These are phyloP conservation scores for Penicillium waksmanii DNA, from an alignment of 495 filamentous ascomycete genomes.

Conservation along the genomic window DNA sequence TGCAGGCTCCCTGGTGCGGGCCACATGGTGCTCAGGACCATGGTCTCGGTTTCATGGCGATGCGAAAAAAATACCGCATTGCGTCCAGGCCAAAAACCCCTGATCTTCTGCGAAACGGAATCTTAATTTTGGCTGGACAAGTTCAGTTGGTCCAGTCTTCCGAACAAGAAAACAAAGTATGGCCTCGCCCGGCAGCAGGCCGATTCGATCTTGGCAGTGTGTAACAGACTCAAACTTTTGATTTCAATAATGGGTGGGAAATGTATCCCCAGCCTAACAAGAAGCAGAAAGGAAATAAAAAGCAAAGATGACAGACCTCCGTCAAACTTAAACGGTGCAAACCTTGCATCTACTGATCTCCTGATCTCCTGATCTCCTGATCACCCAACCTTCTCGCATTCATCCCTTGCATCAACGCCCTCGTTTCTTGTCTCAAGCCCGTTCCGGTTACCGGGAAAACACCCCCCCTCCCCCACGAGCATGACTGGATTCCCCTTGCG, in stretches of 20 bases:
- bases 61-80: not conserved
- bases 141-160: not conserved
- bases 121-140: not conserved
- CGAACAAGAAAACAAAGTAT: not conserved
- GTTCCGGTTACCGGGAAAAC: slow-evolving; percentile 15
- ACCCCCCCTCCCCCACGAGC: slow-evolving; percentile 16
- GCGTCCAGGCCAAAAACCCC: not conserved
- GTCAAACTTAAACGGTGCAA: slow-evolving; percentile 9
- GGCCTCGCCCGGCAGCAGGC: not conserved
- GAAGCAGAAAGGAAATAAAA: slow-evolving; percentile 9
- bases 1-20: slow-evolving; percentile 21
- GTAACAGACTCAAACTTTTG: slow-evolving; percentile 1
- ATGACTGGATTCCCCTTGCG: not conserved
- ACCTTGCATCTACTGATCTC: slow-evolving; percentile 22
- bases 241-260: not conserved
- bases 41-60: slow-evolving; percentile 10
- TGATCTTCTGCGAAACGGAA: not conserved
- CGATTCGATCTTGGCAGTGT: slow-evolving; percentile 1
- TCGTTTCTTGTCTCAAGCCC: slow-evolving; percentile 18
- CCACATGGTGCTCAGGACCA: slow-evolving; percentile 27
- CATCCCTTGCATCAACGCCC: slow-evolving; percentile 30
- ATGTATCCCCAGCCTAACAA: not conserved
- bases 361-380: slow-evolving; percentile 29
- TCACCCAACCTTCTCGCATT: slow-evolving; percentile 14
- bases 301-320: slow-evolving; percentile 15